Evolutionary conservation across 306 rosid species (phyloP), one percentile per base, ranked within the genome.

Genomic region (Hippophae tibetana): DNA sequence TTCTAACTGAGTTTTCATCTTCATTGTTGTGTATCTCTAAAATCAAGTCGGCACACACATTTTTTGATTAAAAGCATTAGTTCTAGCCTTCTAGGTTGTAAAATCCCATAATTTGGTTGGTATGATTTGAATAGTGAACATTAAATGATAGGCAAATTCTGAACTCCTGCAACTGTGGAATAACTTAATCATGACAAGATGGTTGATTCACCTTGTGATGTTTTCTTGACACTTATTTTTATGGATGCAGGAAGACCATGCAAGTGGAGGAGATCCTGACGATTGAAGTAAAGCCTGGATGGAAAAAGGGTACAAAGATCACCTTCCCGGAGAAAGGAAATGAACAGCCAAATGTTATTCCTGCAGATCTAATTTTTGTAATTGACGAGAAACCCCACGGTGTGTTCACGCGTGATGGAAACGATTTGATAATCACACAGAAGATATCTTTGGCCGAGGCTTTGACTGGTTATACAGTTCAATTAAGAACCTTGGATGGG

Each of bases 311-410:
- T 42, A 70, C 74, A 9, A 62, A 70, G 47, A 62, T 70, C 64
- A 70, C 74, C 1, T 70, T 70, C 52, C 69, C 64, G 5, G 74
- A 70, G 27, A 70, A 70, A 42, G 74, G 69, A 43, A 70, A 70
- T 25, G 58, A 62, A 13, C 58, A 49, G 47, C 69, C 64, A 23
- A 45, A 63, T 25, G 12, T 62, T 11, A 49, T 69, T 13, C 74
- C 74, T 9, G 54, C 74, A 3, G 74, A 69, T 69, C 62, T 69
- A 10, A 57, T 69, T 3, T 69, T 69, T 56, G n/a, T 69, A 9
- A 54, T 69, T 40, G 68, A 61, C 14, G 68, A 62, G 57, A 69
- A 69, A 52, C 74, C 68, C 25, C 74, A 69, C 44, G 47, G 56
- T 9, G 10, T 69, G 43, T 69, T 60, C 55, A 69, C 56, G 13